Conservation (phyloP, 192 early-diverging fungal genomes). For the Coemansia sp. region DNA sequence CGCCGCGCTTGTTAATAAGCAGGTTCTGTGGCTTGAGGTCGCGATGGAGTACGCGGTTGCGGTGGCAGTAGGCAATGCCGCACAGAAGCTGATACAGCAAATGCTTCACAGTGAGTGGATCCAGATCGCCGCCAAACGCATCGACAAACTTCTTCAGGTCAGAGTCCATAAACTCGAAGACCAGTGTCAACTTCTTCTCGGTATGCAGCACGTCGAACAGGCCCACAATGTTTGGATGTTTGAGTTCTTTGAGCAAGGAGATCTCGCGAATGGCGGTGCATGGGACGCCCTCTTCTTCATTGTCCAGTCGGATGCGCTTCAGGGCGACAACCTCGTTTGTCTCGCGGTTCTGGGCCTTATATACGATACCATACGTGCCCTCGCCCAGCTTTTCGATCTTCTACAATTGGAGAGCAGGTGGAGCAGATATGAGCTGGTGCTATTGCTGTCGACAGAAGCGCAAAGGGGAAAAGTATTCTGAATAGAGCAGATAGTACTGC, state of each 20-base stretch:
- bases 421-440: neutral
- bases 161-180: conserved; percentile 98
- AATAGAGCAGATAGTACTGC: neutral
- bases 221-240: conserved; percentile 71
- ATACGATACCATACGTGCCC: conserved; percentile 98
- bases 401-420: conserved; percentile 44
- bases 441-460: neutral
- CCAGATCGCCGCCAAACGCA: conserved; percentile 77
- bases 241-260: conserved; percentile 78
- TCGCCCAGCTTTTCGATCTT: conserved; percentile 99
- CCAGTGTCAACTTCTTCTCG: conserved; percentile 95
- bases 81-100: conserved; percentile 96
- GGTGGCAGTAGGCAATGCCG: conserved; percentile 97
- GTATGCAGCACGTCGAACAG: conserved; percentile 97
- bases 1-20: conserved; percentile 91
- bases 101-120: conserved; percentile 83
- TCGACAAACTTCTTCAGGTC: conserved; percentile 99
- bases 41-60: conserved; percentile 92
- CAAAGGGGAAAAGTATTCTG: neutral
- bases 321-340: conserved; percentile 96
- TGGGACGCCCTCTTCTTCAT: conserved; percentile 82
- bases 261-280: conserved; percentile 81
- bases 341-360: conserved; percentile 97
- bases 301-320: conserved; percentile 89
- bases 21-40: conserved; percentile 89